These are phyloP conservation scores for Coffea canephora DNA, from an alignment of 257 asterid genomes.

Conservation along the genomic window DNA sequence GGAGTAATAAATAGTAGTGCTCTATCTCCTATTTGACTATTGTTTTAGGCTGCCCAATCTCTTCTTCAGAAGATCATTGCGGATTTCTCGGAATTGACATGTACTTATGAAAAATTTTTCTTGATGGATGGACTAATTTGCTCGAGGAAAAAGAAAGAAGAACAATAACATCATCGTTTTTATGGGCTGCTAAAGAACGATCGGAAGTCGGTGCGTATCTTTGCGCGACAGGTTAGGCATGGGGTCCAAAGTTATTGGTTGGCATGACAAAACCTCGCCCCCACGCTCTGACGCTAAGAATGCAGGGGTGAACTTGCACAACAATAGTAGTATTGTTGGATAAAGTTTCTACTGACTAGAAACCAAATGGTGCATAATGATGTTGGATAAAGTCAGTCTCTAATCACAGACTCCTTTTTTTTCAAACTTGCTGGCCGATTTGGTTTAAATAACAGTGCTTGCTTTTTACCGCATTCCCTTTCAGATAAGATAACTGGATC, in stretches of 20 bases:
- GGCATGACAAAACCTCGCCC: neutral
- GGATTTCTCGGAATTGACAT: neutral
- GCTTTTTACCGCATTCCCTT: neutral
- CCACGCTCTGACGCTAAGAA: too few species aligned
- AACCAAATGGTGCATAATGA: neutral
- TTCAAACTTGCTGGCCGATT: neutral
- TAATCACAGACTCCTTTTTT: neutral
- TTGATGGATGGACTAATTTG: neutral
- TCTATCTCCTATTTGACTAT: neutral
- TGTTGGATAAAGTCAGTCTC: neutral
- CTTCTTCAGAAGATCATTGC: neutral
- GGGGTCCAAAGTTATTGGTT: constrained; percentile 1
- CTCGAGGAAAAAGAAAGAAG: neutral
- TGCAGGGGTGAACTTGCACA: neutral
- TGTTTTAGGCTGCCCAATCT: neutral
- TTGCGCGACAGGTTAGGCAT: neutral
- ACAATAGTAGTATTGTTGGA: neutral
- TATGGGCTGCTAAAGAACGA: neutral
- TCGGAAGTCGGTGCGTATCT: neutral
- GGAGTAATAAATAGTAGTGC: too few species aligned
- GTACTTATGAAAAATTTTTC: neutral
- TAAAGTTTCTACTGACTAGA: neutral
- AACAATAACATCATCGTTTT: neutral
- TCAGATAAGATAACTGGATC: neutral
- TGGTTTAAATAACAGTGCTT: neutral